phyloP scores from a whole-genome alignment of 768 basidiomycete species.

The Tubosaeta sp. region DNA sequence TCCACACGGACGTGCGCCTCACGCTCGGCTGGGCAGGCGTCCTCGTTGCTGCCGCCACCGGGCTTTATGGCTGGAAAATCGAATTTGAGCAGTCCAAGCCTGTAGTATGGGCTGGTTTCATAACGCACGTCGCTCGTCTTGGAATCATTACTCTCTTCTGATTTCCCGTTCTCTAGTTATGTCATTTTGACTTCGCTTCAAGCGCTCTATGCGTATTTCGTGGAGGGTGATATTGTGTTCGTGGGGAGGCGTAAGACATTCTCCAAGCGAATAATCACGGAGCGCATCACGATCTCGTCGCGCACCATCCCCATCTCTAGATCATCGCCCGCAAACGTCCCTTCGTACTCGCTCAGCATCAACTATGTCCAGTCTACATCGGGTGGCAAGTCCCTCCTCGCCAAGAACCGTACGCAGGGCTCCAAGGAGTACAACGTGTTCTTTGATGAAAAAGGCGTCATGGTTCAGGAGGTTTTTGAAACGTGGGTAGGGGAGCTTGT shows the following conservation, averaged over 20 bases:
- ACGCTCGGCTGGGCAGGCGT: constrained; percentile 84
- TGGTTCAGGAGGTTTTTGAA: constrained; percentile 75
- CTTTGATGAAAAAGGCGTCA: constrained; percentile 75
- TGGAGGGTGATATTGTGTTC: constrained; percentile 82
- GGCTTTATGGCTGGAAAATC: constrained; percentile 79
- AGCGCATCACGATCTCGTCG: constrained; percentile 78
- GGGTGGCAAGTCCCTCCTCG: constrained; percentile 80
- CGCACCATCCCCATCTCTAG: constrained; percentile 48
- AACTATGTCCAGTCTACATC: constrained; percentile 77
- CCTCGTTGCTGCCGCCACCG: constrained; percentile 75
- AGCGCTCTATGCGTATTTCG: constrained; percentile 78
- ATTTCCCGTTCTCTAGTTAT: constrained; percentile 49
- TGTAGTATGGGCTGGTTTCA: constrained; percentile 73
- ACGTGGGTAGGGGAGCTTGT: constrained; percentile 75
- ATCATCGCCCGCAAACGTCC: constrained; percentile 41
- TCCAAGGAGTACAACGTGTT: constrained; percentile 63
- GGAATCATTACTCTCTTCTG: constrained; percentile 5
- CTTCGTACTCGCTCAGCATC: constrained; percentile 63
- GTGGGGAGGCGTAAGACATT: constrained; percentile 88
- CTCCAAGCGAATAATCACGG: constrained; percentile 89
- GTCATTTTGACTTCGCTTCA: constrained; percentile 66
- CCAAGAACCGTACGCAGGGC: constrained; percentile 58
- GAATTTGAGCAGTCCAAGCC: constrained; percentile 90
- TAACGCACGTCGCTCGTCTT: constrained; percentile 50
- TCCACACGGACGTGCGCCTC: constrained; percentile 86